Base-by-base conservation (phyloP, 2,329 filamentous ascomycete genomes). In the Hypomyces rosellus region DNA sequence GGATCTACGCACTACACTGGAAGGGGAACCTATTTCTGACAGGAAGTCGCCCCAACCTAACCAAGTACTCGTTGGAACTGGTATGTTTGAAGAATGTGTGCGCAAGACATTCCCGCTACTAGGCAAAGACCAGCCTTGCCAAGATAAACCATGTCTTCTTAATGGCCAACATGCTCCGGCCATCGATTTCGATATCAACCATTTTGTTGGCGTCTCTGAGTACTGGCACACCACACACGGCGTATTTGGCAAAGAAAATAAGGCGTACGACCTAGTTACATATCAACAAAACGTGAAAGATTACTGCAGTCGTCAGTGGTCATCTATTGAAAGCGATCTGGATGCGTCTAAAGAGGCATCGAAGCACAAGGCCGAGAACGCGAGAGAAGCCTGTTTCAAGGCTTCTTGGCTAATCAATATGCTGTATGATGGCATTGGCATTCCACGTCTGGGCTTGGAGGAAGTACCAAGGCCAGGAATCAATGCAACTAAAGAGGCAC, bases 161-260 rank as follows among this genome's bases (percentile, higher is more conserved):
- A 89, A 96, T 59, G 91, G 93, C 1, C 84, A 92, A 55, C 90
- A 97, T 64, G 90, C 93, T 1, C 93, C 93, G 1, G 88, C 89
- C 3, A 96, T 99, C 56, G 93, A 99, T 65, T 99, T 97, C 63
- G 86, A 93, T 55, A 85, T 97, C 34, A 99, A 99, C 61, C 95
- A 96, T 66, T 99, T 99, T 62, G 85, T 99, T 25, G 93, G 93
- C 11, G 92, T 99, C 3, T 97, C 92, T 1, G 93, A 99, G 65
- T 99, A 95, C 69, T 99, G 93, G 92, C 93, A 99, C 67, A 95
- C 92, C 0, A 99, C 93, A 0, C 93, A 99, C 61, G 90, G 93
- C 49, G 85, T 97, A 2, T 97, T 99, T 60, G 83, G 82, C 4
- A 83, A 88, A 56, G 78, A 81, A 54, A 85, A 88, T 57, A 88